Evolutionary conservation across 257 asterid genomes (phyloP).

Genomic region (Asclepias syriaca): DNA sequence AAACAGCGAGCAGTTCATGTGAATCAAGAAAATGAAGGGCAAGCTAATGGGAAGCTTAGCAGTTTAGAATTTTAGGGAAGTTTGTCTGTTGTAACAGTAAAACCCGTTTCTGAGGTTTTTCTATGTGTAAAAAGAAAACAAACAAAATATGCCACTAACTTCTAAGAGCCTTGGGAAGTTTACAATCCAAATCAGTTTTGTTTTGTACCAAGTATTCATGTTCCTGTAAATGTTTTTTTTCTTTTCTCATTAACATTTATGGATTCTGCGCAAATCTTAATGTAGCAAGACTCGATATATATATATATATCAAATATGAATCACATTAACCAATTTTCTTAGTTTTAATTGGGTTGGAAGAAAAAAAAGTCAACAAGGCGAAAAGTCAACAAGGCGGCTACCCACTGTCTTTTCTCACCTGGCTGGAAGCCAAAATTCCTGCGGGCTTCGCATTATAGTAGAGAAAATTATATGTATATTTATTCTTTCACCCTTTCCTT

Average conservation of each 20-base stretch:
- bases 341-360: no score
- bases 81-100: constrained; percentile 4
- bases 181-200: constrained; percentile 14
- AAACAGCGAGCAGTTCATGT: constrained; percentile 26
- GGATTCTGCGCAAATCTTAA: neutral
- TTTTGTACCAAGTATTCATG: neutral
- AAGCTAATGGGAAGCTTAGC: neutral
- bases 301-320: no score
- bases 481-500: no score
- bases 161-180: neutral
- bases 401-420: neutral
- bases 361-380: neutral
- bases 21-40: neutral
- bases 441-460: neutral
- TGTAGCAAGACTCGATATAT: no score
- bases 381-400: neutral
- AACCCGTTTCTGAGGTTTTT: constrained; percentile 5
- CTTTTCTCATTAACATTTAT: neutral
- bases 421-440: neutral
- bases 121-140: neutral
- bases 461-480: no score
- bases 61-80: neutral
- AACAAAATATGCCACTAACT: neutral
- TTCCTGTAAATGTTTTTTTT: neutral
- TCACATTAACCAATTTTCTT: no score